Conservation (phyloP, 352 stramenopile genomes). For the Vaucheria bursata region DNA sequence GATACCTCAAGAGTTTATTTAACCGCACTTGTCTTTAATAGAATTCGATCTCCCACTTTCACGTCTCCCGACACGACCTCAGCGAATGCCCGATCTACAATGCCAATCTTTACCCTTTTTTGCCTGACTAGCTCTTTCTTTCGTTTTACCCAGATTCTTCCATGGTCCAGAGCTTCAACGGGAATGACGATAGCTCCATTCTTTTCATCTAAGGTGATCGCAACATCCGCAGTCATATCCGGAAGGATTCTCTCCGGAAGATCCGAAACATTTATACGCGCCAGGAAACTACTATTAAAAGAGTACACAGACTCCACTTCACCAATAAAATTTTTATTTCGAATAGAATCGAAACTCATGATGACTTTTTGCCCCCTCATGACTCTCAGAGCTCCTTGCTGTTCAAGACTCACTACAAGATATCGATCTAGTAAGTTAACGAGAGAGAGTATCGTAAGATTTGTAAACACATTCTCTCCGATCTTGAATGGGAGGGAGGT, state of each 20-base stretch:
- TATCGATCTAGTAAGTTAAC: neutral
- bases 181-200: neutral
- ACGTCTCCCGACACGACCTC: neutral
- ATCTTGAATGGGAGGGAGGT: neutral
- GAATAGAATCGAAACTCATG: neutral
- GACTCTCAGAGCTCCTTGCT: neutral
- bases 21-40: neutral
- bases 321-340: neutral
- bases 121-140: neutral
- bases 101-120: neutral
- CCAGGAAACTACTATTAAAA: neutral
- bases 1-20: neutral
- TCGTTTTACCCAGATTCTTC: neutral
- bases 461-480: neutral
- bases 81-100: neutral
- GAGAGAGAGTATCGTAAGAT: neutral
- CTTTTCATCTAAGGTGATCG: neutral
- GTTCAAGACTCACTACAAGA: neutral
- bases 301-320: conserved; percentile 3
- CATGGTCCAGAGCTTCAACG: neutral
- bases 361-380: neutral
- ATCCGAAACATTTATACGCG: neutral
- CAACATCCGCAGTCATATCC: neutral
- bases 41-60: neutral
- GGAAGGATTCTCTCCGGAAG: neutral